Base-by-base conservation (phyloP, 2,329 filamentous ascomycete species). In the Tolypocladium guangdongense region DNA sequence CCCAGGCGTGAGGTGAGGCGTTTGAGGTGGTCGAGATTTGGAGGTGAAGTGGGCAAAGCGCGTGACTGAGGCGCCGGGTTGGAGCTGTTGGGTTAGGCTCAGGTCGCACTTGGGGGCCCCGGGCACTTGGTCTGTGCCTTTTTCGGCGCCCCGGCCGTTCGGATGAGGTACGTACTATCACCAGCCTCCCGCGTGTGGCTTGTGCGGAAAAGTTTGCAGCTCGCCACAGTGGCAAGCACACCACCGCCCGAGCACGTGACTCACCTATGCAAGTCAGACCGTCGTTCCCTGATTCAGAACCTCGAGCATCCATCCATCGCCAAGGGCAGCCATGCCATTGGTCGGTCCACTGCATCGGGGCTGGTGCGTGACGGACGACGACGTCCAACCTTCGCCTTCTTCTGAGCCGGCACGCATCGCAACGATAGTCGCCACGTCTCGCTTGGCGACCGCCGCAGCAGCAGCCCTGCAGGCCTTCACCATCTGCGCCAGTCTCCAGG, bases 21-120 rank as follows among this genome's bases (percentile, higher is more conserved):
- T 24, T 18, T 20, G 12, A 38, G 24, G 49, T 20, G n/a, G 24
- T 16, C n/a, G 49, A 39, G 37, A 24, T 27, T 18, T 4, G 24
- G 27, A 63, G 58, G 57, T 56, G 54, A 56, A 57, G 65, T 63
- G 66, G 66, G 63, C 64, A 67, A 68, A 68, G 66, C 66, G 66
- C 66, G 66, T 69, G 66, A 69, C 66, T 61, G 64, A 60, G 61
- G 63, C 63, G 61, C 62, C 63, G 62, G 60, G 61, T 65, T 62
- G 61, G 62, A 62, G 61, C 61, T 61, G 61, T 65, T 62, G 61
- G 62, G 60, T 64, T 62, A 56, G 60, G 59, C 55, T 55, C 60
- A 37, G 41, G 27, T 18, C 27, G n/a, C 37, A 20, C 43, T 33
- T 47, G 43, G 27, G 27, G 43, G 43, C 27, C 16, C 27, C 18